phyloP scores from a whole-genome alignment of 129 eudicot genomes.

The Oenanthe sinensis region DNA sequence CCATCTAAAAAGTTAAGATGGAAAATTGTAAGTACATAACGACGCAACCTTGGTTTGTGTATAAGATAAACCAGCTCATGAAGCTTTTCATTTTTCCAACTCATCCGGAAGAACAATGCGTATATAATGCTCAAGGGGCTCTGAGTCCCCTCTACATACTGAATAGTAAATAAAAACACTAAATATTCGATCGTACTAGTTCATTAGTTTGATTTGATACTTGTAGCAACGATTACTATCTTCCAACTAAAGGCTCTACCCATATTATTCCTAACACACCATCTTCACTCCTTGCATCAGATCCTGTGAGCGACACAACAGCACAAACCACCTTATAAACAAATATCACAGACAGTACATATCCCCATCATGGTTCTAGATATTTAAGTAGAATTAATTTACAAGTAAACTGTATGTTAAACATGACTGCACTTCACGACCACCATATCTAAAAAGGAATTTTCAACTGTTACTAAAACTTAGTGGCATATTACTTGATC shows the following conservation, averaged over 20 bases:
- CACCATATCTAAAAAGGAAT: not conserved
- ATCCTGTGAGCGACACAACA: not conserved
- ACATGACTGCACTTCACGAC: not conserved
- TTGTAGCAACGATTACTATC: not conserved
- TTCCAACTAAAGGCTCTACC: not conserved
- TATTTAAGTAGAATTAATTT: not conserved
- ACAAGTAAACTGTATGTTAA: not conserved
- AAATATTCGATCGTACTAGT: not conserved
- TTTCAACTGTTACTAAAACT: not conserved
- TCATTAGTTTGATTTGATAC: not conserved
- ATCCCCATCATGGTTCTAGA: not conserved
- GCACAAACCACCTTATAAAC: not conserved
- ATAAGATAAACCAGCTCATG: not conserved
- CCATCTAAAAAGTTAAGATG: slow-evolving; percentile 51
- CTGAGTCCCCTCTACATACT: not conserved
- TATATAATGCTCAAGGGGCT: not conserved
- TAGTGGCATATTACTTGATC: not conserved
- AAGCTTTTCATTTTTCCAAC: not conserved
- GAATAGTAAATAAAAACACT: not conserved
- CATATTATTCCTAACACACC: not conserved
- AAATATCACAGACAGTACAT: no score
- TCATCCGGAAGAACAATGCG: not conserved
- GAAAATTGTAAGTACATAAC: slow-evolving; percentile 12
- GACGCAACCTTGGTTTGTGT: not conserved
- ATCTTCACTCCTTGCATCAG: not conserved